Evolutionary conservation across 345 rosid species (phyloP).

Genomic region (Eucalyptus cloeziana): DNA sequence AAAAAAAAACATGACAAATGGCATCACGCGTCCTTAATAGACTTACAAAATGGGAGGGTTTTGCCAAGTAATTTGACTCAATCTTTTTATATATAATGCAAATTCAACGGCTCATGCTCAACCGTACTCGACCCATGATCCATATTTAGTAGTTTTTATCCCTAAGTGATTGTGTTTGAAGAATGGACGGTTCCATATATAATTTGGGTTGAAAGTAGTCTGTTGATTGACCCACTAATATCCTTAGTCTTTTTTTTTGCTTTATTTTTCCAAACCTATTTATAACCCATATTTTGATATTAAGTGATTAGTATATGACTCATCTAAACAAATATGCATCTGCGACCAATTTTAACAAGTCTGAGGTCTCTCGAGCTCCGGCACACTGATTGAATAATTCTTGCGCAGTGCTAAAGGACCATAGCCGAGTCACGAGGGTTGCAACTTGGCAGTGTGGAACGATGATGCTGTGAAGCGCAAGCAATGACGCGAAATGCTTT

Average conservation of each 20-base stretch:
- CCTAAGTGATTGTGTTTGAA: background rate
- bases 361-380: background rate
- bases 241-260: no score
- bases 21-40: accelerated
- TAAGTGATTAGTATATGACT: background rate
- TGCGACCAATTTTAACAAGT: background rate
- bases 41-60: accelerated
- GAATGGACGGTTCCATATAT: background rate
- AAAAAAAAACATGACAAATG: accelerated
- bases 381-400: background rate
- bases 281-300: background rate
- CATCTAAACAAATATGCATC: no score
- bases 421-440: background rate
- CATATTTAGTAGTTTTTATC: no score
- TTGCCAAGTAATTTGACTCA: accelerated
- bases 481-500: background rate
- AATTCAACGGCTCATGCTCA: no score
- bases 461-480: background rate
- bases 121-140: accelerated
- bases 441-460: background rate
- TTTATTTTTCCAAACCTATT: no score
- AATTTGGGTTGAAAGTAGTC: background rate
- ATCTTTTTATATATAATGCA: no score
- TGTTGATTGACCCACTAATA: no score
- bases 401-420: background rate